Evolutionary conservation across 2,329 filamentous ascomycete genomes (phyloP), one percentile per base, ranked within the genome.

Genomic region (Stachybotrys chlorohalonatus): DNA sequence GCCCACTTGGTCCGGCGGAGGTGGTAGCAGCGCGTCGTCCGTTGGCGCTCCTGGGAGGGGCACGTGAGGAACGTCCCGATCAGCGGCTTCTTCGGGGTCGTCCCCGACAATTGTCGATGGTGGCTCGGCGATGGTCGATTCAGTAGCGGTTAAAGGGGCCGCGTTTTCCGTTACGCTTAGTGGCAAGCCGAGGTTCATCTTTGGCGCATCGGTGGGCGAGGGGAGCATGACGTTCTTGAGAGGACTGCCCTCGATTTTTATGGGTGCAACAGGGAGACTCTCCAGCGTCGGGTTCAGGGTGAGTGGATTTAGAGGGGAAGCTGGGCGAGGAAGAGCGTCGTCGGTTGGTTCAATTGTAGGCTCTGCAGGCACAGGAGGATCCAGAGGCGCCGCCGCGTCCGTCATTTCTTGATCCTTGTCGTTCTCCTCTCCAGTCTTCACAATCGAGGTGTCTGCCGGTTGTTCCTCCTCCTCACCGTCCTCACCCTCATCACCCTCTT

Each of bases 161-260:
- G 49, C 47, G 6, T n/a, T 50, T 15, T 8, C 9, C 30, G 49
- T 36, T 15, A 42, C 53, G 3, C 51, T 30, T 53, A 47, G 9
- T 51, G 47, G 16, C 52, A 49, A 42, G 32, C 52, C 53, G 15
- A 56, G 57, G 53, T 61, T 57, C 6, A 58, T 52, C 30, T 57
- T 47, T 9, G 56, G 36, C 24, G 69, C 62, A 17, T 75, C 72
- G 1, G 72, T 73, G 0, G 78, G 75, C 9, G 78, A 79, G 9
- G 69, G 71, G 15, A 78, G 56, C 31, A 77, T 67, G 42, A 80
- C 76, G 51, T 80, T 77, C 66, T 80, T 80, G 17, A 81, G 64
- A 1, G 78, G 78, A 53, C 78, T 82, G 3, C 78, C 78, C 58
- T 79, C 78, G 3, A 71, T 60, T 57, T 62, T 70, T 1, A 70